Evolutionary conservation across 176 grass and related monocot species (phyloP).

Genomic region (Triticum aestivum): IWGSC_CS_RefSeq_v2.1 NC_057807.1:674813576-674814075

Average conservation of each 20-base stretch:
- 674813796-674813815: conserved; percentile 39
- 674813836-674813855: conserved; percentile 41
- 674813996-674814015: background rate
- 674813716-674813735: background rate
- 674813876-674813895: conserved; percentile 11
- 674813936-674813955: background rate
- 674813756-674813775: background rate
- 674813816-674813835: conserved; percentile 42
- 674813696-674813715: background rate
- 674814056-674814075: background rate
- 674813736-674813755: background rate
- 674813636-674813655: background rate
- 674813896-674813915: background rate
- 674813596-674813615: background rate
- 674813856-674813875: conserved; percentile 29
- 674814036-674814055: background rate
- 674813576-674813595: background rate
- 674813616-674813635: background rate
- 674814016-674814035: background rate
- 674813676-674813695: background rate
- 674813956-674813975: conserved; percentile 15
- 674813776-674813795: background rate
- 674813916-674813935: conserved; percentile 26
- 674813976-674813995: background rate
- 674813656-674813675: conserved; percentile 17